Evolutionary conservation across 129 eudicot genomes (phyloP), one percentile per base, ranked within the genome.

Genomic region (Gnaphalium uliginosum): DNA sequence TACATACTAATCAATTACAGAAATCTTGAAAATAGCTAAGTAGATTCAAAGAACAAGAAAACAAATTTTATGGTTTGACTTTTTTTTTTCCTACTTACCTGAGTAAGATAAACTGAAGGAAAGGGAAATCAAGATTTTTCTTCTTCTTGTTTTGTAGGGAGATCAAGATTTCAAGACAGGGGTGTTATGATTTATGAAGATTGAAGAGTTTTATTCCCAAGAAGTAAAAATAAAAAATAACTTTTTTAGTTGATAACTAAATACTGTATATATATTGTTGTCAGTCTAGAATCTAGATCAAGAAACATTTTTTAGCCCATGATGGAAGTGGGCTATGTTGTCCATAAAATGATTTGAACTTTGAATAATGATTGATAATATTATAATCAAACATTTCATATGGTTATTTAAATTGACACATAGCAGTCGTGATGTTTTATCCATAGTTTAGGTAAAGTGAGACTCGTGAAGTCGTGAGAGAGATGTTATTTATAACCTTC

Each of bases 251-350:
- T 46, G 14, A 46, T 46, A 46, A 0, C 3, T 46, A 46, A 11
- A 46, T 46, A 46, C 18, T 13, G 3, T 46, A 8, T 37, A 43
- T 43, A 43, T 43, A 13, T 48, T 78, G 64, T 22, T 69, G 62
- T 78, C 82, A 46, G 37, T 41, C 41, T 32, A 61, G 66, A 46
- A 27, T 41, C 41, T 32, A 61, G 66, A 63, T 70, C 76, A 69
- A 69, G 76, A 57, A 37, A 22, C 53, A 50, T 70, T 27, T 32
- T 60, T 51, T 8, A 72, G 83, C 78, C 83, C 83, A 79, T 68
- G 19, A 68, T 68, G 23, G 39, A 56, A 68, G 81, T 72, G 83
- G 83, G 83, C 78, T 35, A 13, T 13, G 71, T n/a, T 78, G 41
- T 59, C 71, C 64, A 68, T 41, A 18, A 26, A 11, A 75, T 48